Evolutionary conservation across 2,329 filamentous ascomycete species (phyloP).

Genomic region (Septoria linicola): DNA sequence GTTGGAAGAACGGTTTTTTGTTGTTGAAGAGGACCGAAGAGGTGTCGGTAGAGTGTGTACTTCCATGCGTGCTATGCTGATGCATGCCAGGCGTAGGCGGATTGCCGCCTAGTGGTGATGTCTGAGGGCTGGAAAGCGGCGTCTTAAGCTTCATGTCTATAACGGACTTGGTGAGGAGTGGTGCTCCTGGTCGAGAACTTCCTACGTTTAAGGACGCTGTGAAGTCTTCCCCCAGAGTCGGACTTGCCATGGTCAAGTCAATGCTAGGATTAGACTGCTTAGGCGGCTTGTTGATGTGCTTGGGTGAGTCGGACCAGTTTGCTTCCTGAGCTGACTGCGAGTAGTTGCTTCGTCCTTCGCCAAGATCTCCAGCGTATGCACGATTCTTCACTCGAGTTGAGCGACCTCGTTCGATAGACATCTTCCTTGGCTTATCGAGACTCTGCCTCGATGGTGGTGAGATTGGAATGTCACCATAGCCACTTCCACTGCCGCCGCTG

Average conservation of each 20-base stretch:
- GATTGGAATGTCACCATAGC: constrained; percentile 36
- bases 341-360: constrained; percentile 24
- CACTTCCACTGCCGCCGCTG: constrained; percentile 25
- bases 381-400: neutral
- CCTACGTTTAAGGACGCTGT: neutral
- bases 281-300: neutral
- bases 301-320: constrained; percentile 16
- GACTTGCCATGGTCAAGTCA: neutral
- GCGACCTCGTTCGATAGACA: constrained; percentile 1
- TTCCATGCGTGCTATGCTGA: neutral
- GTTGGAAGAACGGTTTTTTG: constrained; percentile 24
- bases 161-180: constrained; percentile 27
- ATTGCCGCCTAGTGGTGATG: constrained; percentile 8
- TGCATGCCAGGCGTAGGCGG: neutral
- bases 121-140: constrained; percentile 20
- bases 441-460: constrained; percentile 29
- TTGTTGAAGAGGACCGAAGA: constrained; percentile 1
- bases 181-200: constrained; percentile 14
- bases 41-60: neutral
- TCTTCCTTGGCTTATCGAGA: neutral
- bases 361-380: neutral
- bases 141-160: constrained; percentile 25
- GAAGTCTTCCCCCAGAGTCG: neutral
- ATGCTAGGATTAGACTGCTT: neutral
- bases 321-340: constrained; percentile 27